Evolutionary conservation across 768 basidiomycete genomes (phyloP), one percentile per base, ranked within the genome.

Genomic region (Auriscalpium vulgare): DNA sequence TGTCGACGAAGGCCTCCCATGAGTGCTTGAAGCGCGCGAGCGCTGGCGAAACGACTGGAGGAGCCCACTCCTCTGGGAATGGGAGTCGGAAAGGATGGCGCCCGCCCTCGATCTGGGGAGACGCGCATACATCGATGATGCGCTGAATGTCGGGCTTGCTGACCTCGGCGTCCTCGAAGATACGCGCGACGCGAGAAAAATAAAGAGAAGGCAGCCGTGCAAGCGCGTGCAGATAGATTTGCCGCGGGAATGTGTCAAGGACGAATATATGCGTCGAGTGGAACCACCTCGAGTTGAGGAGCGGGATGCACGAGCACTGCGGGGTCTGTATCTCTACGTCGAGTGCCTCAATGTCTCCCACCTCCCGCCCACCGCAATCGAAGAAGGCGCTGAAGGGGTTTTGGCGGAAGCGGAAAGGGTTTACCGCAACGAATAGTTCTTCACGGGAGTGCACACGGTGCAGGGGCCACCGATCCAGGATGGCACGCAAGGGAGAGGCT

Each of bases 101-200:
- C 6, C 47, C 50, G 36, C 29, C 52, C 37, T 35, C 40, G 5
- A 5, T n/a, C 36, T 38, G 10, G 10, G 56, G 34, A 17, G 50
- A 54, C 17, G 55, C 60, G 43, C 66, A 66, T 5, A 68, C 65
- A 17, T 69, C 71, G 34, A 75, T 72, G 53, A 77, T 67, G 7
- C 70, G 66, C 56, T 73, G 69, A 3, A 91, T 79, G 63, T 91
- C 89, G 9, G 83, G 86, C 58, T 76, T 77, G 64, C 87, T 87
- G 51, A 91, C 78, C 53, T 91, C 84, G 2, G 88, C 88, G 55
- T 88, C 87, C 61, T 85, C 79, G 59, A 89, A 90, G 29, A 91
- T 79, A 49, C 81, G 77, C 3, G 86, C 80, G 21, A 91, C 89
- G 3, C 89, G 83, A 3, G 84, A 79, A 68, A 90, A 91, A 64